Conservation (phyloP, 768 basidiomycete species). For the Clavulina sp. region DNA sequence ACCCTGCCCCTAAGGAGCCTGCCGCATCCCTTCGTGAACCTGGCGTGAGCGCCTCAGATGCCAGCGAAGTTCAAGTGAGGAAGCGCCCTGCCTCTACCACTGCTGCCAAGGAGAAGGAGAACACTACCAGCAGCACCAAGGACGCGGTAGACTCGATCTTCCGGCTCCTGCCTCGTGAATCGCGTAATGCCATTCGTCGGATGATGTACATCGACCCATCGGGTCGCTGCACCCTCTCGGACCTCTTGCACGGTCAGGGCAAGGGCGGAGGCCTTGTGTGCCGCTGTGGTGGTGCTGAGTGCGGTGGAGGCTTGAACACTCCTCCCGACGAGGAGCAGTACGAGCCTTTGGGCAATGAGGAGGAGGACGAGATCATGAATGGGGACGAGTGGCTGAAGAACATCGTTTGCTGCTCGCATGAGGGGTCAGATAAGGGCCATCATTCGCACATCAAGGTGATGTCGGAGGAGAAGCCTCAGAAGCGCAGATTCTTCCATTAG, state of each 20-base stretch:
- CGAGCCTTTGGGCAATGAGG: slow-evolving; percentile 6
- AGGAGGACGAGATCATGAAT: slow-evolving; percentile 40
- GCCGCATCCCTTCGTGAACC: neutral
- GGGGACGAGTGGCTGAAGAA: slow-evolving; percentile 79
- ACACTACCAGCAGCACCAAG: too few species aligned
- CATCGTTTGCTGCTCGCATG: slow-evolving; percentile 48
- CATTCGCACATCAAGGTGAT: slow-evolving; percentile 63
- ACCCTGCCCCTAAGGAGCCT: too few species aligned
- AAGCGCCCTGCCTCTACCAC: neutral
- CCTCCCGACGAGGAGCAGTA: slow-evolving; percentile 26
- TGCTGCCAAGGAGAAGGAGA: too few species aligned
- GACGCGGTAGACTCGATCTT: slow-evolving; percentile 88
- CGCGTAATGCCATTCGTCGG: slow-evolving; percentile 70
- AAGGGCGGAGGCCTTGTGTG: slow-evolving; percentile 65
- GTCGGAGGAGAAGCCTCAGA: slow-evolving; percentile 53
- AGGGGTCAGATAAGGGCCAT: slow-evolving; percentile 22
- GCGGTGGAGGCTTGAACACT: slow-evolving; percentile 25
- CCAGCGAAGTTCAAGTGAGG: too few species aligned
- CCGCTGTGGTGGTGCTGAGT: slow-evolving; percentile 38
- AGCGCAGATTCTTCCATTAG: slow-evolving; percentile 39
- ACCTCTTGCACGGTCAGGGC: slow-evolving; percentile 67
- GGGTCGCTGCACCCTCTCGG: slow-evolving; percentile 80
- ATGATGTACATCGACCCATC: slow-evolving; percentile 88
- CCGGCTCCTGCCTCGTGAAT: slow-evolving; percentile 84
- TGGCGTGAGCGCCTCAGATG: too few species aligned